Base-by-base conservation (phyloP, 257 asterid genomes). In the Leptodermis oblonga region DNA sequence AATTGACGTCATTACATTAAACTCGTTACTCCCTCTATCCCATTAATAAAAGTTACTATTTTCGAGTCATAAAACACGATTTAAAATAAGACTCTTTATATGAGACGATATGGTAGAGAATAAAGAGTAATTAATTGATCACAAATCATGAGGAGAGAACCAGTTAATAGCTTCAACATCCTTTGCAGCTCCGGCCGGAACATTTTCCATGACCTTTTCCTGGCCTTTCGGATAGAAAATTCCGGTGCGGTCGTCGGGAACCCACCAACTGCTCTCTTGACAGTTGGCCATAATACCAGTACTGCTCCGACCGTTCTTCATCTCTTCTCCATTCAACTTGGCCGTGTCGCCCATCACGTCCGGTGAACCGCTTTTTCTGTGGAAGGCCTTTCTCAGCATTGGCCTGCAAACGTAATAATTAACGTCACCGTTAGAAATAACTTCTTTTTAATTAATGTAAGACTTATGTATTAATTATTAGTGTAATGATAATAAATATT, bases 161-260 rank as follows among this genome's bases (percentile, higher is more conserved):
- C 85, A 87, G 78, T 87, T 73, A 13, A 87, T 48, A 0, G 70
- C 65, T 33, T 67, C 83, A 34, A 42, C 62, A 49, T 77, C 72
- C 43, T 71, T 82, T 34, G 76, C 81, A 13, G 87, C 90, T 36
- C 70, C 67, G 3, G 52, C 61, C 41, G 92, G 91, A 61, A 89
- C 80, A 66, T 81, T 79, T 70, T 82, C 76, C n/a, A 89, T 85
- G 7, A 89, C 79, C 64, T 89, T 85, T 54, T 87, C 82, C n/a
- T 87, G 96, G 0, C 96, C 96, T 25, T 84, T 87, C 0, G 96
- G 94, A 66, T 87, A 87, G 75, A 73, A 89, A 1, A 85, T 81
- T 33, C 94, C 90, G 33, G 94, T 87, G 0, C 90, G 84, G 9
- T 79, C 83, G 39, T 89, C 88, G 0, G 79, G 86, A 3, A 84